These are phyloP conservation scores for Petasospora fabianii DNA, from an alignment of 1,139 yeast genomes.

Conservation along the genomic window DNA sequence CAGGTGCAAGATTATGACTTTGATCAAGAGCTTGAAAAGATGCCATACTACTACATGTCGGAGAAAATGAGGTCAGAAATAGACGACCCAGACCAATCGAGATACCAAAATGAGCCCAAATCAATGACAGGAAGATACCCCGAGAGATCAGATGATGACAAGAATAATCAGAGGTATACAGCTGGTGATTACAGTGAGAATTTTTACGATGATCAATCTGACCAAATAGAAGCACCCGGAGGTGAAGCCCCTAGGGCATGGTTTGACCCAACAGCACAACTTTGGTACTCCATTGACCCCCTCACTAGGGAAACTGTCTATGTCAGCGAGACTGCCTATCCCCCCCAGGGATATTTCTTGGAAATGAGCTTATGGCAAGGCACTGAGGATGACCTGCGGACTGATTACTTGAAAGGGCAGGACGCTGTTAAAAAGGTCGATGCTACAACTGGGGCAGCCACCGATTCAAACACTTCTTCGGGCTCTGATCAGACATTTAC, in stretches of 20 bases:
- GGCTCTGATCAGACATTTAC: no score
- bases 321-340: constrained; percentile 4
- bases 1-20: constrained; percentile 15
- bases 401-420: no score
- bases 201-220: constrained; percentile 9
- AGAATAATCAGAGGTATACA: constrained; percentile 2
- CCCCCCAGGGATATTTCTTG: constrained; percentile 4
- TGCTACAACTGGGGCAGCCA: no score
- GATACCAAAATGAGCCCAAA: background rate
- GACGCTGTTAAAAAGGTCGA: no score
- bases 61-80: constrained; percentile 2
- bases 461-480: no score
- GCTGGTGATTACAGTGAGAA: constrained; percentile 6
- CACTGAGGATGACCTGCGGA: no score
- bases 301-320: constrained; percentile 4
- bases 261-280: constrained; percentile 6
- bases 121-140: constrained; percentile 7
- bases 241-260: constrained; percentile 4
- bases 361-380: background rate
- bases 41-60: constrained; percentile 13
- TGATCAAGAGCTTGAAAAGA: constrained; percentile 9
- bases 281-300: constrained; percentile 5
- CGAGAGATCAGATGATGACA: constrained; percentile 1
- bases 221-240: background rate
- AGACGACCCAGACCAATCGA: background rate